phyloP scores from a whole-genome alignment of 2,329 filamentous ascomycete genomes.

The Aspergillus sp. region DNA sequence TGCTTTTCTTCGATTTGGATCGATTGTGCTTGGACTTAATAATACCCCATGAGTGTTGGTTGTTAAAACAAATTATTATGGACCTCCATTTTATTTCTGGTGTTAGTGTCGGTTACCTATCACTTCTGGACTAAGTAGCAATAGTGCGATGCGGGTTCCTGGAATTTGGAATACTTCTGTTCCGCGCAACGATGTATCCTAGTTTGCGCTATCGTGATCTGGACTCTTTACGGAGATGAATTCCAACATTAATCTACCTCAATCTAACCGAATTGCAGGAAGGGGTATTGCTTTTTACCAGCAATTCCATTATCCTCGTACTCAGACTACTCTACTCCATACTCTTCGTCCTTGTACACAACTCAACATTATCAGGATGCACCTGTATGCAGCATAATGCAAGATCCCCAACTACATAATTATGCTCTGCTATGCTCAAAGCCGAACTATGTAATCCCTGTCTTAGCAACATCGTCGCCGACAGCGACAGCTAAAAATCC shows the following conservation, averaged over 20 bases:
- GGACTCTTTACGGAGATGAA: background rate
- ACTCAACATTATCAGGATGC: background rate
- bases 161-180: too few relatives aligned
- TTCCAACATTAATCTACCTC: background rate
- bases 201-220: too few relatives aligned
- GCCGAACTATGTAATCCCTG: too few relatives aligned
- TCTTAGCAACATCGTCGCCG: background rate
- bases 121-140: background rate
- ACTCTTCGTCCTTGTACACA: background rate
- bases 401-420: background rate
- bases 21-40: slow-evolving; percentile 14
- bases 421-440: too few relatives aligned
- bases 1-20: slow-evolving; percentile 3
- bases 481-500: background rate
- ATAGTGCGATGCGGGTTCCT: too few relatives aligned
- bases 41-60: slow-evolving; percentile 15
- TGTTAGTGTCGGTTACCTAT: background rate
- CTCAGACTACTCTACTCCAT: background rate
- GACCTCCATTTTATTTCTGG: background rate
- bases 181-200: too few relatives aligned
- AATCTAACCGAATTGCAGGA: too few relatives aligned
- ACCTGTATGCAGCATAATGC: background rate
- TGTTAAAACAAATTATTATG: slow-evolving; percentile 2
- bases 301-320: background rate
- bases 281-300: background rate